Evolutionary conservation across 2,329 filamentous ascomycete genomes (phyloP), one percentile per base, ranked within the genome.

Genomic region (Diatrype stigma): DNA sequence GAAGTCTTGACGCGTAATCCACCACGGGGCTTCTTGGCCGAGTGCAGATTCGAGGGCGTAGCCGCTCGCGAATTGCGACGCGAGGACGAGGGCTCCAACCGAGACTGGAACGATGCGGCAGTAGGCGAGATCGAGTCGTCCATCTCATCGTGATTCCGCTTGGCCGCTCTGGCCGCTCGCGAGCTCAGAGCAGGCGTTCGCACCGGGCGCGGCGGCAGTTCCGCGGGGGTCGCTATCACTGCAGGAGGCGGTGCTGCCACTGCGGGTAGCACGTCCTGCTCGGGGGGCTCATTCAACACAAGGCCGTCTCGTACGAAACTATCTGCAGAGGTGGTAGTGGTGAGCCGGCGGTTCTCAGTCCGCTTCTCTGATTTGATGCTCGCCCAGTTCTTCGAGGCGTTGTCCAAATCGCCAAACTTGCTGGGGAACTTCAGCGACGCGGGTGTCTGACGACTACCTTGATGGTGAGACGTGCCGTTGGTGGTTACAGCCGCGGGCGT

Each of bases 1-100:
- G 85, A 88, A 67, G 78, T 80, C 71, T 88, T 87, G 63, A 86
- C 78, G 58, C 85, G 82, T 53, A 82, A 75, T 37, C 82, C 83
- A 48, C 77, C 78, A 64, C 82, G 80, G 46, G 76, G 72, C 68
- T 80, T 85, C 74, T 85, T 85, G 53, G 73, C 69, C 30, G 80
- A 75, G 38, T 79, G 79, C 49, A 77, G 72, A 42, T 77, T 72
- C 49, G 70, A 74, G 6, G 84, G 84, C 30, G 84, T 87, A 50
- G 74, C 80, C 50, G 81, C 81, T 58, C 84, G 80, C 30, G 83
- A 86, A 57, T 72, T 76, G 45, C 74, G 69, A 12, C 69, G 65
- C n/a, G 75, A 77, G 32, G 62, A 73, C 54, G 65, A 19, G 22
- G 22, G 75, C 66, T 69, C 75, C 65, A 61, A 63, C 42, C 78